Conservation (phyloP, 2,329 filamentous ascomycete genomes). For the Venturia effusa region DNA sequence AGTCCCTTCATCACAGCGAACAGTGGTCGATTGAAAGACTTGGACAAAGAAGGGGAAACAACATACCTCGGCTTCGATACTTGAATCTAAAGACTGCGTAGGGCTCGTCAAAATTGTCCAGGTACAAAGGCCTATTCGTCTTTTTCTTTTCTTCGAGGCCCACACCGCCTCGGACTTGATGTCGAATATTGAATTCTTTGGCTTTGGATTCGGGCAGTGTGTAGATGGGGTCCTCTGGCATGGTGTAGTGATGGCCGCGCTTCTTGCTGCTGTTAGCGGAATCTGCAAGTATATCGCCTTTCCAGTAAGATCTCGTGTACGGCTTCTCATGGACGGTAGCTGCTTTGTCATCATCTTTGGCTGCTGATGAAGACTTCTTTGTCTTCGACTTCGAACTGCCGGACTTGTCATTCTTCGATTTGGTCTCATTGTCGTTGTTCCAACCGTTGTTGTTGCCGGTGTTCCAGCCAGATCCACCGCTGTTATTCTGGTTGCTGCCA, state of each 20-base stretch:
- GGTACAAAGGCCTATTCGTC: conserved; percentile 17
- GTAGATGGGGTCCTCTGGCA: conserved; percentile 22
- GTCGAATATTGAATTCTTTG: conserved; percentile 17
- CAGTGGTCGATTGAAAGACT: background rate
- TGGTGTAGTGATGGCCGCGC: conserved; percentile 15
- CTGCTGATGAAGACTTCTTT: background rate
- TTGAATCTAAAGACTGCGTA: conserved; percentile 40
- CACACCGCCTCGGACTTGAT: conserved; percentile 24
- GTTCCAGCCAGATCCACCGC: conserved; percentile 1
- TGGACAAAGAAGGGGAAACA: background rate
- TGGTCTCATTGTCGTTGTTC: conserved; percentile 1
- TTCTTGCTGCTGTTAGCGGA: background rate
- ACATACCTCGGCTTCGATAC: conserved; percentile 26
- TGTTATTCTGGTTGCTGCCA: background rate
- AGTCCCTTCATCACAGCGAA: conserved; percentile 5
- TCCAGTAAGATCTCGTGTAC: conserved; percentile 5
- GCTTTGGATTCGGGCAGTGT: conserved; percentile 14
- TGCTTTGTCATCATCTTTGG: background rate
- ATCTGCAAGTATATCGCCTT: background rate
- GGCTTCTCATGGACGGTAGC: background rate
- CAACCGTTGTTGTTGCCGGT: conserved; percentile 2
- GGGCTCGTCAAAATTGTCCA: conserved; percentile 21
- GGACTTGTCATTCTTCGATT: conserved; percentile 3
- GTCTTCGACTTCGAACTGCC: background rate
- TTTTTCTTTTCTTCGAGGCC: conserved; percentile 29